Conservation (phyloP, 257 asterid genomes). For the Ophiorrhiza pumila region DNA sequence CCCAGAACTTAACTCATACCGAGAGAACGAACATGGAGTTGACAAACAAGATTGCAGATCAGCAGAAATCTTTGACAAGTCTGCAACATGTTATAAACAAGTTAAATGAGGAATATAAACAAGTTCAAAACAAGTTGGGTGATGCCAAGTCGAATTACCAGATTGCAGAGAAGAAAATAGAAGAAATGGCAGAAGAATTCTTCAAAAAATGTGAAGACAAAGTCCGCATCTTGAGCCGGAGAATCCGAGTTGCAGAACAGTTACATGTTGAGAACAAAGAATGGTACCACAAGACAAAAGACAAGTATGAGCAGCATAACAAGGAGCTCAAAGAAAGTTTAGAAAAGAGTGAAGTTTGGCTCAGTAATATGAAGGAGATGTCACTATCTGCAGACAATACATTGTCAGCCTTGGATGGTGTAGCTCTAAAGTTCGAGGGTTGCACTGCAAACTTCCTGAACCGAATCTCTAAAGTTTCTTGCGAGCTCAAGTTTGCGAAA, state of each 20-base stretch:
- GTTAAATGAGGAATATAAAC: slow-evolving; percentile 30
- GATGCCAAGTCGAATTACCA: slow-evolving; percentile 41
- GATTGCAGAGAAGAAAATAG: slow-evolving; percentile 51
- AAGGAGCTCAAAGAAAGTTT: slow-evolving; percentile 35
- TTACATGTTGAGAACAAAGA: slow-evolving; percentile 72
- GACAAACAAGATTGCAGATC: slow-evolving; percentile 31
- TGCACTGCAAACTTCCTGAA: slow-evolving; percentile 50
- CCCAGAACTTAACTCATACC: slow-evolving; percentile 21
- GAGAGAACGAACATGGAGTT: slow-evolving; percentile 43
- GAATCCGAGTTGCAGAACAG: slow-evolving; percentile 85
- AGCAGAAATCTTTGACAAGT: slow-evolving; percentile 21
- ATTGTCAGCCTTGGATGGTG: slow-evolving; percentile 47
- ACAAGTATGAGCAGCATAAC: slow-evolving; percentile 35
- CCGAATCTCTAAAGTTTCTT: slow-evolving; percentile 62
- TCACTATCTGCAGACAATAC: slow-evolving; percentile 44
- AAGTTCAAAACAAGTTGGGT: slow-evolving; percentile 5
- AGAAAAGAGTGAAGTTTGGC: slow-evolving; percentile 19
- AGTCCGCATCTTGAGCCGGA: slow-evolving; percentile 60
- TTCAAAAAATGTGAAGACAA: slow-evolving; percentile 66
- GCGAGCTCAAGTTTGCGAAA: slow-evolving; percentile 63
- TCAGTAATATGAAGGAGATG: slow-evolving; percentile 44
- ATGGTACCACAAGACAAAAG: slow-evolving; percentile 49
- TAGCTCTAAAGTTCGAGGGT: slow-evolving; percentile 55
- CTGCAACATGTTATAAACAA: slow-evolving; percentile 14
- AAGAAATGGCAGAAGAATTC: slow-evolving; percentile 61